Base-by-base conservation (phyloP, 345 rosid species). In the Eutrema japonicum region DNA sequence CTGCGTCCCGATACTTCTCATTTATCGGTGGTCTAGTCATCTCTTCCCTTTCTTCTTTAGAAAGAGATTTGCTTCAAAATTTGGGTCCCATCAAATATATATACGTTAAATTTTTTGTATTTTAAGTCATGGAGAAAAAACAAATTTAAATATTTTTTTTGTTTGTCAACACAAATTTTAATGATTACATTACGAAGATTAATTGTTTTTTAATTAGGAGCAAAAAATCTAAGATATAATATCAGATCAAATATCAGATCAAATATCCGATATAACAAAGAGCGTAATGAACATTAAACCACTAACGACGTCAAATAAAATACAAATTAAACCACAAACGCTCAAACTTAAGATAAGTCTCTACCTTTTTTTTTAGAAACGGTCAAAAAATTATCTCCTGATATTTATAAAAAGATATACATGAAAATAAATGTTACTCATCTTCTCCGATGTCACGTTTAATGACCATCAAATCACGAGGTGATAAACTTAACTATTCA, bases 401-500 rank as follows among this genome's bases (percentile, higher is more conserved):
- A 45, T n/a, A 7, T 47, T 26, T 56, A 9, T 5, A 45, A 46
- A 46, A 8, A 29, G 26, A 22, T 22, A 30, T n/a, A n/a, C 9
- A n/a, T 35, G 57, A 36, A 32, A 54, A 10, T 3, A 48, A 18
- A 36, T 49, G 56, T 16, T 49, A 61, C 50, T 62, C 47, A 58
- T 72, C 55, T 72, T 64, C 70, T 64, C 35, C 13, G 32, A 45
- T 64, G 77, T 22, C 64, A 72, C 40, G 76, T 72, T 72, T 62
- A 59, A 59, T 59, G 56, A 41, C 50, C 66, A 70, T 70, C 57
- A 58, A 63, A 41, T 72, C 70, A 33, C 45, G 70, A 45, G 56
- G 64, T 53, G 56, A 64, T 52, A 18, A 63, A 53, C 55, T 52
- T 72, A 37, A 43, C 32, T 53, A 26, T 18, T 33, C 32, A 18